These are phyloP conservation scores for Fraxinus ornus DNA, from an alignment of 305 asterid genomes.

Conservation along the genomic window DNA sequence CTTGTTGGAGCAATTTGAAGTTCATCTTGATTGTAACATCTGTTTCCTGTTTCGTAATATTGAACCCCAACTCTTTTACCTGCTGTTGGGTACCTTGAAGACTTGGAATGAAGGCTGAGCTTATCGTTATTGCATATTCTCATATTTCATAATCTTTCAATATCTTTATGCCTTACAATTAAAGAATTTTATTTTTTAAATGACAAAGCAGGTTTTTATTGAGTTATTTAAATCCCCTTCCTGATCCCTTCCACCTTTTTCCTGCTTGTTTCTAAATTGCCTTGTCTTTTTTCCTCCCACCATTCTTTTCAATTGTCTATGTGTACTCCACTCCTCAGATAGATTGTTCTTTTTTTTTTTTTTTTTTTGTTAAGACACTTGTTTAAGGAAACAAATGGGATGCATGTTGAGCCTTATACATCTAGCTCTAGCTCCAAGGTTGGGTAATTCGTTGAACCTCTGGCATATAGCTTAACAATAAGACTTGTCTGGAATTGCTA, in stretches of 20 bases:
- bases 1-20: slow-evolving; percentile 11
- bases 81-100: slow-evolving; percentile 3
- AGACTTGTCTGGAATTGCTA: background rate
- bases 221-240: background rate
- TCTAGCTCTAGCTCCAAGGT: background rate
- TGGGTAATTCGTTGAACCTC: background rate
- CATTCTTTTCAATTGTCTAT: background rate
- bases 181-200: background rate
- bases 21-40: slow-evolving; percentile 16
- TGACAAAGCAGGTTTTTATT: background rate
- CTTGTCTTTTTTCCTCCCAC: background rate
- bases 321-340: background rate
- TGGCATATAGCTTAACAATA: background rate
- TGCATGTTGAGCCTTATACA: background rate
- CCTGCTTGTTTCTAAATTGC: background rate
- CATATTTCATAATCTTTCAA: background rate
- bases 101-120: slow-evolving; percentile 14
- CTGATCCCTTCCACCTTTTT: background rate
- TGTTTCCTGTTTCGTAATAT: background rate
- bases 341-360: background rate
- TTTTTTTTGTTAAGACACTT: background rate
- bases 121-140: background rate
- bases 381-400: background rate
- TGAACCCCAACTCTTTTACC: background rate
- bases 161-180: background rate